phyloP scores from a whole-genome alignment of 129 eudicot species.

The Silybum marianum region DNA sequence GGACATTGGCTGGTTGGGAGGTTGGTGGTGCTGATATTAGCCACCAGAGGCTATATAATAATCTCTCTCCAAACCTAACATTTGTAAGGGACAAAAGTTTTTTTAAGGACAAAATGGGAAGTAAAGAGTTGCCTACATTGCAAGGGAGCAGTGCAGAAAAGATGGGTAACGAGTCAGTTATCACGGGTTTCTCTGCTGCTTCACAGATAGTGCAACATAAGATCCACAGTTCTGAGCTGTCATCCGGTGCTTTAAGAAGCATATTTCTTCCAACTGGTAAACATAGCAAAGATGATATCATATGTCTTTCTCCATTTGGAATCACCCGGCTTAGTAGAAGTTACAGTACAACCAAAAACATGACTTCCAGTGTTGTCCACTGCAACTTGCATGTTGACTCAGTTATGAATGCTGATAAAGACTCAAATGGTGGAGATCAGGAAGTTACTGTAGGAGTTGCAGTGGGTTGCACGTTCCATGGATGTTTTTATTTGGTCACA shows the following conservation, averaged over 20 bases:
- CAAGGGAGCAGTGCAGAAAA: conserved; percentile 22
- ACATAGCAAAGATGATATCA: conserved; percentile 47
- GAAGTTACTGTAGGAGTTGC: conserved; percentile 56
- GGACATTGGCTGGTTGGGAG: conserved; percentile 72
- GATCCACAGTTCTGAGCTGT: conserved; percentile 24
- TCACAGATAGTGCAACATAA: conserved; percentile 33
- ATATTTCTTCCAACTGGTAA: conserved; percentile 66
- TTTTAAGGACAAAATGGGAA: conserved; percentile 21
- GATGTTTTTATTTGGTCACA: conserved; percentile 74
- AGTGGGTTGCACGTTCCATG: conserved; percentile 77
- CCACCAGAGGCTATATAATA: conserved; percentile 54
- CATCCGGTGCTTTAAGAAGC: conserved; percentile 43
- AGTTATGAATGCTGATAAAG: conserved; percentile 46
- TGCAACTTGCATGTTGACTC: conserved; percentile 50
- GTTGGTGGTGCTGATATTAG: conserved; percentile 83
- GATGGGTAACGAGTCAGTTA: conserved; percentile 23
- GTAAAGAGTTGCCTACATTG: conserved; percentile 27
- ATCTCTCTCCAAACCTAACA: conserved; percentile 29
- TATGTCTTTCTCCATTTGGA: conserved; percentile 83
- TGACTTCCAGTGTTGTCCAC: conserved; percentile 54
- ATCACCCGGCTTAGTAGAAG: conserved; percentile 58
- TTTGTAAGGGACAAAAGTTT: conserved; percentile 29
- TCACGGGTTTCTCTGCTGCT: conserved; percentile 46
- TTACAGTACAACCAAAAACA: conserved; percentile 26
- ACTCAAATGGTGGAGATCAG: conserved; percentile 40